Base-by-base conservation (phyloP, 345 rosid genomes). In the Ailanthus altissimus region DNA sequence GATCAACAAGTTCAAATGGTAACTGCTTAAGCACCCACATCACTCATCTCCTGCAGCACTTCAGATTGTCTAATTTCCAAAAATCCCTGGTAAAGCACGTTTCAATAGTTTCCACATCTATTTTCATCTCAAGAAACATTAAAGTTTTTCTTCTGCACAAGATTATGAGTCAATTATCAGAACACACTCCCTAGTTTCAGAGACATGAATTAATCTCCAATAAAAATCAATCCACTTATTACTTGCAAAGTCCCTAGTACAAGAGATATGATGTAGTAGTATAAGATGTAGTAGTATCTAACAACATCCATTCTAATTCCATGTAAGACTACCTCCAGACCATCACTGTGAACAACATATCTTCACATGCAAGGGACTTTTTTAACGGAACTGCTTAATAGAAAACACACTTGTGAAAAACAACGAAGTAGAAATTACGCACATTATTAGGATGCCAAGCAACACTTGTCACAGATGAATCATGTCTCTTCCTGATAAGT, bases 401-500 rank as follows among this genome's bases (percentile, higher is more conserved):
- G 8, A 77, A 18, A 63, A 38, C 46, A 56, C 7, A 36, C 25
- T 64, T 75, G 36, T 51, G 38, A 42, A 60, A 46, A 20, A 23
- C 32, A 60, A 57, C 51, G 46, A 47, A 32, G 51, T 69, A 40
- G 50, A 71, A 62, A 72, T 64, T 58, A 84, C 97, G 1, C n/a
- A 93, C 99, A 86, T 93, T 96, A 79, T 96, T 91, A 72, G 98
- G 99, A 84, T 96, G 99, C 98, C 99, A 96, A 25, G 98, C 98
- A 83, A 93, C 92, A 80, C 87, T 83, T 74, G 98, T 96, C 82
- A 96, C 98, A 28, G 99, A 96, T 51, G 98, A 93, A 74, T 91
- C 89, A 46, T 96, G 98, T 67, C 88, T 86, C 82, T 92, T 96
- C 88, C 97, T 90, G 80, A 93, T 90, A 77, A 96, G 95, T 84